Percentiles rank a stretch among this genome's conserved stretches.
phyloP scores from a whole-genome alignment of 306 rosid species.

The Inga laurina region DNA sequence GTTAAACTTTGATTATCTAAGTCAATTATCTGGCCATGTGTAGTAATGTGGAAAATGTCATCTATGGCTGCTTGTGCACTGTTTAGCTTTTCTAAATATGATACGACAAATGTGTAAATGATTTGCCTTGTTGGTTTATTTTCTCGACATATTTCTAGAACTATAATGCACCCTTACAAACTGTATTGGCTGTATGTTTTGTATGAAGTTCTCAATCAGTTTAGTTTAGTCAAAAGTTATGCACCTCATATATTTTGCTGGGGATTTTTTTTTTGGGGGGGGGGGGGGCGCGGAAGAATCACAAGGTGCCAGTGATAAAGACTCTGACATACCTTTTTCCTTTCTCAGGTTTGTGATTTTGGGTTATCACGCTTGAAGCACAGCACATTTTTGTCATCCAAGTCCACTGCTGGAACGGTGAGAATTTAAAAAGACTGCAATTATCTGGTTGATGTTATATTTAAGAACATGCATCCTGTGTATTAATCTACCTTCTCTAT shows the following conservation, averaged over 20 bases:
- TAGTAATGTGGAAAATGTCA: background rate
- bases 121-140: conserved; percentile 7
- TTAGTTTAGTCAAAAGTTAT: background rate
- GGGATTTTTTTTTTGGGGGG: background rate
- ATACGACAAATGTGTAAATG: conserved; percentile 1
- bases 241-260: background rate
- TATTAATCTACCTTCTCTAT: conserved; percentile 16
- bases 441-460: background rate
- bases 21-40: background rate
- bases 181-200: background rate
- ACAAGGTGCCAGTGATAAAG: background rate
- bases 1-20: background rate
- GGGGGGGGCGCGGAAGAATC: background rate
- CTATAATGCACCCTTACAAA: background rate
- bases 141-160: conserved; percentile 16
- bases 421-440: background rate
- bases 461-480: background rate
- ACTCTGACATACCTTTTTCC: background rate
- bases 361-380: conserved; percentile 56
- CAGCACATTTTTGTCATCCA: conserved; percentile 44
- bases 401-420: conserved; percentile 53
- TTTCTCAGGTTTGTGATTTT: conserved; percentile 50
- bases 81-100: background rate
- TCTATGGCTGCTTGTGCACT: background rate
- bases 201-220: background rate